A percentile compares a stretch with the other conserved stretches of the same genome.
phyloP scores from a whole-genome alignment of 805 yeast genomes.

The Pichia exigua region DNA sequence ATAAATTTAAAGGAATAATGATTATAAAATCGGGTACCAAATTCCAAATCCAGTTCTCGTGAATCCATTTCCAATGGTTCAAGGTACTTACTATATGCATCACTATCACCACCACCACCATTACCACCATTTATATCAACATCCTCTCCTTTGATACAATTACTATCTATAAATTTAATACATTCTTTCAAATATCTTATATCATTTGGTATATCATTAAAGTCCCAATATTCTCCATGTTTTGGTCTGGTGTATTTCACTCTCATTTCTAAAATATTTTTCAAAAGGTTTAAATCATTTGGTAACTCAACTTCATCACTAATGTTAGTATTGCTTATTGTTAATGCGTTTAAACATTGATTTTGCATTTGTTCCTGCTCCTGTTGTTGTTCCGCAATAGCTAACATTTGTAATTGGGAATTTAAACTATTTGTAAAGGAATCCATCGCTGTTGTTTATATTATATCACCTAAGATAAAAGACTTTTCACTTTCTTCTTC shows the following conservation, averaged over 20 bases:
- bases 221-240: slow-evolving; percentile 11
- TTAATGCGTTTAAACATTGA: neutral
- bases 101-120: neutral
- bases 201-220: slow-evolving; percentile 5
- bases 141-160: slow-evolving; percentile 2
- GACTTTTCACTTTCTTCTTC: no score
- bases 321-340: neutral
- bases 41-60: slow-evolving; percentile 3
- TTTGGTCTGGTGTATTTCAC: slow-evolving; percentile 9
- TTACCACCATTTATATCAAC: neutral
- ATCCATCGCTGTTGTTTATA: neutral
- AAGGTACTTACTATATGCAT: neutral
- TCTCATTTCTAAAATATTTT: slow-evolving; percentile 2
- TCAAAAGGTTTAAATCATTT: slow-evolving; percentile 1
- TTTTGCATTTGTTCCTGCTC: neutral
- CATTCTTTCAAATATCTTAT: neutral
- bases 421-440: slow-evolving; percentile 2
- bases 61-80: slow-evolving; percentile 3
- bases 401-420: slow-evolving; percentile 8
- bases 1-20: slow-evolving; percentile 5
- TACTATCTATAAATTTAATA: slow-evolving; percentile 7
- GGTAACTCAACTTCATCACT: neutral
- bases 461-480: no score
- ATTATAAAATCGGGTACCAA: slow-evolving; percentile 4
- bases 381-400: neutral